Conservation (phyloP, 305 asterid species). For the Coffea humblotiana region DNA sequence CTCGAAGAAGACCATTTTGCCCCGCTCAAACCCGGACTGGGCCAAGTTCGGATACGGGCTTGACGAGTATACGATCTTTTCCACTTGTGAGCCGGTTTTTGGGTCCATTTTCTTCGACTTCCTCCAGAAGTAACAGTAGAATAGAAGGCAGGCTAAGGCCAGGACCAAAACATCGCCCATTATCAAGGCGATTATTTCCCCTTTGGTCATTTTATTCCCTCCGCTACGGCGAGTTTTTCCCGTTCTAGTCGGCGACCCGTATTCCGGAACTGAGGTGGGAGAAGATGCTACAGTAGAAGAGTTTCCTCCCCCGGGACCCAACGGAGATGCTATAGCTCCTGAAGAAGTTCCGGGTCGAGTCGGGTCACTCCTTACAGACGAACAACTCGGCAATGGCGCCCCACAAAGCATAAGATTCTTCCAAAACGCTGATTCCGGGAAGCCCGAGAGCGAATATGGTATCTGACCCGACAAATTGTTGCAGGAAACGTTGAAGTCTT, state of each 20-base stretch:
- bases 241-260: conserved; percentile 33
- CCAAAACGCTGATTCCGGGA: conserved; percentile 52
- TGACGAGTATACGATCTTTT: conserved; percentile 78
- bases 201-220: conserved; percentile 44
- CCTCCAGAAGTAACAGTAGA: conserved; percentile 67
- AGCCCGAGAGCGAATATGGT: conserved; percentile 59
- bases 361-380: conserved; percentile 30
- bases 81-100: conserved; percentile 39
- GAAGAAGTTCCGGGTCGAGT: conserved; percentile 40
- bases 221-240: conserved; percentile 17
- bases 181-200: conserved; percentile 57
- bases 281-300: conserved; percentile 42
- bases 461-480: conserved; percentile 58
- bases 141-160: conserved; percentile 48
- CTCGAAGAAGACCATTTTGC: conserved; percentile 81
- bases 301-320: conserved; percentile 34
- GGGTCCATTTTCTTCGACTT: conserved; percentile 32
- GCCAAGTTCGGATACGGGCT: conserved; percentile 65
- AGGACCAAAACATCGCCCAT: conserved; percentile 66
- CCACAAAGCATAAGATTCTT: conserved; percentile 59
- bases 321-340: conserved; percentile 65
- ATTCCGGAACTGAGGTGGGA: conserved; percentile 53
- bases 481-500: conserved; percentile 75
- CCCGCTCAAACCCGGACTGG: conserved; percentile 56
- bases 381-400: conserved; percentile 56